phyloP scores from a whole-genome alignment of 2,329 filamentous ascomycete genomes.

The Talaromyces sp. region DNA sequence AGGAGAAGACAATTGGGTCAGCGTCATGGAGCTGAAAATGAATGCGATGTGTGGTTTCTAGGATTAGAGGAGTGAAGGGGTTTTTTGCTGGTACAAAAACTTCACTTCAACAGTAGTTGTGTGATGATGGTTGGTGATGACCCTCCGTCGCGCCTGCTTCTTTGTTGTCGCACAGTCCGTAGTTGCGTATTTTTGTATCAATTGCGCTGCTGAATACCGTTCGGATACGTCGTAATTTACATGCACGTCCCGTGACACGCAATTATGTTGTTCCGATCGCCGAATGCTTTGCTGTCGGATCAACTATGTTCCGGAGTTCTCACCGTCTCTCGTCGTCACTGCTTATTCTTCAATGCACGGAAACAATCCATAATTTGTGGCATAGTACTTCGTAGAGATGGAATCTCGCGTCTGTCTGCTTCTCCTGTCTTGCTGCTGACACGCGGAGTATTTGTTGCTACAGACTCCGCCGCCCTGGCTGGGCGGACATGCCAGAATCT shows the following conservation, averaged over 20 bases:
- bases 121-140: neutral
- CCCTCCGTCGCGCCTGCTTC: neutral
- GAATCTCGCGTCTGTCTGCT: too few species aligned
- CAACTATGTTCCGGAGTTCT: neutral
- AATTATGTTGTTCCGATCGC: neutral
- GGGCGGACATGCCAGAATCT: conserved; percentile 1
- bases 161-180: neutral
- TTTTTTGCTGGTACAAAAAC: neutral
- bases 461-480: neutral
- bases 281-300: neutral
- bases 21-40: neutral
- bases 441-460: neutral
- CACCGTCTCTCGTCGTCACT: too few species aligned
- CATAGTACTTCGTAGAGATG: too few species aligned
- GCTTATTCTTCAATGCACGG: neutral
- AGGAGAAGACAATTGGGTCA: neutral
- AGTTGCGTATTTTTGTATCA: neutral
- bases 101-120: neutral
- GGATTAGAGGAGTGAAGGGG: neutral
- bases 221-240: neutral
- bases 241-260: neutral
- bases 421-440: too few species aligned
- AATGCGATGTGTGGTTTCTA: neutral
- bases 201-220: neutral
- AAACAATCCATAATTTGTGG: neutral